These are phyloP conservation scores for Byssothecium circinans DNA, from an alignment of 2,329 filamentous ascomycete species.

Conservation along the genomic window DNA sequence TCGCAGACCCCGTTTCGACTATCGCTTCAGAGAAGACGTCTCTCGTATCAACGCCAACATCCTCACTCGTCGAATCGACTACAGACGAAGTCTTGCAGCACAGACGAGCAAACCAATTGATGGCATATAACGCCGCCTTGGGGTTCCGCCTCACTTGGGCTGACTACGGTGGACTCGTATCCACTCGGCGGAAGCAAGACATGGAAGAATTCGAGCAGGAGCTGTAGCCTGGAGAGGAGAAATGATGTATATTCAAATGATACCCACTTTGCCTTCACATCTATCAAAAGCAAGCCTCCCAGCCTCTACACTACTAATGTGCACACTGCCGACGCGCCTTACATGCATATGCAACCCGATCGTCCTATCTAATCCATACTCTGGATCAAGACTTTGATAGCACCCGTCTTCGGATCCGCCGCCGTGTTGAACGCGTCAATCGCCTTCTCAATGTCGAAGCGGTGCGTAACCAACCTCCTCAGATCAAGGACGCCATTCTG, in stretches of 20 bases:
- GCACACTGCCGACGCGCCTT: too few relatives aligned
- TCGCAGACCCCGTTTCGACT: too few relatives aligned
- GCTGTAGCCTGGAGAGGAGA: slow-evolving; percentile 9
- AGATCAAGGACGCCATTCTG: slow-evolving; percentile 83
- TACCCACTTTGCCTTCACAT: not conserved
- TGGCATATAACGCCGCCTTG: slow-evolving; percentile 36
- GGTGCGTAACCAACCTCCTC: slow-evolving; percentile 81
- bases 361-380: slow-evolving; percentile 48
- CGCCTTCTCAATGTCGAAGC: slow-evolving; percentile 82
- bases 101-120: slow-evolving; percentile 15
- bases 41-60: too few relatives aligned
- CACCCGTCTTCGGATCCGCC: slow-evolving; percentile 82
- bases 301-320: too few relatives aligned
- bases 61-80: not conserved
- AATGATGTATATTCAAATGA: not conserved
- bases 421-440: slow-evolving; percentile 88
- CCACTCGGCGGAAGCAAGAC: slow-evolving; percentile 24
- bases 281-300: not conserved
- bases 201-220: slow-evolving; percentile 20
- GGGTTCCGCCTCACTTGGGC: slow-evolving; percentile 44
- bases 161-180: slow-evolving; percentile 49
- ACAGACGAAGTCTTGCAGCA: slow-evolving; percentile 3
- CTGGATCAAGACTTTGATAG: slow-evolving; percentile 98
- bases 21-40: too few relatives aligned
- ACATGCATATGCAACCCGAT: not conserved